These are phyloP conservation scores for Epichloe elymi DNA, from an alignment of 2,329 filamentous ascomycete genomes.

Conservation along the genomic window DNA sequence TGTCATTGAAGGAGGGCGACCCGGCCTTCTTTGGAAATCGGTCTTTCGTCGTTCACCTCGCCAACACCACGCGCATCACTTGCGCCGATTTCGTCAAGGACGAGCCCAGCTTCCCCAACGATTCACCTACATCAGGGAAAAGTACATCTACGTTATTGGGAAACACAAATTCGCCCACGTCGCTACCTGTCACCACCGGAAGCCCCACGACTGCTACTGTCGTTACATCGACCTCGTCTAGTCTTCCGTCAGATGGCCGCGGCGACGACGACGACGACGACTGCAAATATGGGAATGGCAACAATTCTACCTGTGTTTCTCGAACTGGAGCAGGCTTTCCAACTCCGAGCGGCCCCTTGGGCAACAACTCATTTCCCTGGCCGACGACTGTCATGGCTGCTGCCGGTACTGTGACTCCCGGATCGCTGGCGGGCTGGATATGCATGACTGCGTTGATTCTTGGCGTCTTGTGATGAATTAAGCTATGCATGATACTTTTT, in stretches of 20 bases:
- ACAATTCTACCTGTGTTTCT: not conserved
- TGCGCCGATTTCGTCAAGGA: conserved; percentile 45
- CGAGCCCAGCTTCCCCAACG: not conserved
- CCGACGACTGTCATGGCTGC: not conserved
- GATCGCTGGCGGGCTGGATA: not conserved
- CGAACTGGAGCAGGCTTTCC: not conserved
- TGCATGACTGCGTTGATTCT: not conserved
- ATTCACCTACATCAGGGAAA: not conserved
- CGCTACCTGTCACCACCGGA: not conserved
- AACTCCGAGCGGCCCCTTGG: not conserved
- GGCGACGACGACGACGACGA: not conserved
- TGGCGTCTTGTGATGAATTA: not conserved
- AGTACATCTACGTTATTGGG: not conserved
- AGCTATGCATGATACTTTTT: not conserved
- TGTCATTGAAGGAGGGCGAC: conserved; percentile 36
- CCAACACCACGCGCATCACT: conserved; percentile 49
- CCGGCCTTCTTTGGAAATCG: conserved; percentile 52
- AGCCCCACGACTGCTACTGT: not conserved
- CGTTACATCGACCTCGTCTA: not conserved
- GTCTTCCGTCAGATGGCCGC: not conserved
- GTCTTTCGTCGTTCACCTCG: conserved; percentile 50
- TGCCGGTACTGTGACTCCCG: not conserved
- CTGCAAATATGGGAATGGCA: not conserved
- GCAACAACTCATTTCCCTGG: not conserved
- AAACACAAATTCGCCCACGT: not conserved